phyloP scores from a whole-genome alignment of 441 rosid species.

The Capsella rubella region DNA sequence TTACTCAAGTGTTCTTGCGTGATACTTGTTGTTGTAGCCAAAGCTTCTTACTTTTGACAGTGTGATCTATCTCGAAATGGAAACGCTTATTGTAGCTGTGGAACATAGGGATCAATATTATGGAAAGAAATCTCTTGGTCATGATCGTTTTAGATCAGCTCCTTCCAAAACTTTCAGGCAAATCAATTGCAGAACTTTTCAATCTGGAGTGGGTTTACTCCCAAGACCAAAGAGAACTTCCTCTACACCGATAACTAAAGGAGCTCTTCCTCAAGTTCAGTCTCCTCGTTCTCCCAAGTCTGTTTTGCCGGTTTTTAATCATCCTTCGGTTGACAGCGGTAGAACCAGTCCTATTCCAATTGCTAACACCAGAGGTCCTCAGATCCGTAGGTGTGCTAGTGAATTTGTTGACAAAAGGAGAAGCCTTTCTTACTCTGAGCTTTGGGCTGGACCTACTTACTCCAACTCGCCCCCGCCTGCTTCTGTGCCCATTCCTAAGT shows the following conservation, averaged over 20 bases:
- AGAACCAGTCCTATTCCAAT: constrained; percentile 69
- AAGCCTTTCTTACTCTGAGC: constrained; percentile 65
- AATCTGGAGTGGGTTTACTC: constrained; percentile 77
- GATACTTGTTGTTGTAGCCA: constrained; percentile 14
- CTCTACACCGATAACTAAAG: constrained; percentile 47
- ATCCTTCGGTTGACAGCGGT: constrained; percentile 27
- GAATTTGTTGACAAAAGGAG: constrained; percentile 51
- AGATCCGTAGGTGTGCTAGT: constrained; percentile 42
- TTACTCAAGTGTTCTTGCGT: constrained; percentile 12
- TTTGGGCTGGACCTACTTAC: constrained; percentile 98
- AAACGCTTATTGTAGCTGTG: constrained; percentile 71
- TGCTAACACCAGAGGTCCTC: constrained; percentile 33
- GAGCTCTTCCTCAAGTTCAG: constrained; percentile 33
- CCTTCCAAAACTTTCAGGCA: constrained; percentile 62
- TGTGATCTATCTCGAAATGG: constrained; percentile 54
- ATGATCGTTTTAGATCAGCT: constrained; percentile 57
- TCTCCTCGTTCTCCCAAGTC: constrained; percentile 49
- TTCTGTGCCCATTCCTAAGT: constrained; percentile 90
- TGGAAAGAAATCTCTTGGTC: constrained; percentile 49
- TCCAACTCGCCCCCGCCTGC: constrained; percentile 95
- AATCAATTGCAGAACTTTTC: constrained; percentile 75
- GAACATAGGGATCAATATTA: constrained; percentile 72
- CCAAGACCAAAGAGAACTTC: constrained; percentile 59
- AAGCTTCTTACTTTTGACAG: constrained; percentile 12
- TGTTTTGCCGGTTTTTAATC: constrained; percentile 45